Evolutionary conservation across 345 rosid genomes (phyloP).

Genomic region (Viola odorata): DNA sequence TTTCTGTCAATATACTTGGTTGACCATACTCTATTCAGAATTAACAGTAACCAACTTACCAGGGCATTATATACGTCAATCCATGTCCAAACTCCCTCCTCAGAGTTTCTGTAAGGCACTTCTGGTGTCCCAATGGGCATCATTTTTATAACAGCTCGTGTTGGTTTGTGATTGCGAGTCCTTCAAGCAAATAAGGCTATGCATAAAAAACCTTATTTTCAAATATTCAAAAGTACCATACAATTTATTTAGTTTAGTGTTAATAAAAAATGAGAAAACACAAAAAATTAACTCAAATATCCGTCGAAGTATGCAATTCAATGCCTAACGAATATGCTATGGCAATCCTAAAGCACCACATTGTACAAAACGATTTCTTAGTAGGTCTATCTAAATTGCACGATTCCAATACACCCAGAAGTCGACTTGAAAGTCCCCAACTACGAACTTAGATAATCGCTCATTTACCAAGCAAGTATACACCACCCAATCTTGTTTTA

Average conservation of each 20-base stretch:
- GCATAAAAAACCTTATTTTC: background rate
- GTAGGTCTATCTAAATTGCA: background rate
- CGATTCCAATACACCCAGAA: background rate
- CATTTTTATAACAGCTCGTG: conserved; percentile 51
- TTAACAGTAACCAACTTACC: conserved; percentile 37
- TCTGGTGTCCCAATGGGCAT: conserved; percentile 82
- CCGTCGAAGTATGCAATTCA: background rate
- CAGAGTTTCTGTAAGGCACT: conserved; percentile 64
- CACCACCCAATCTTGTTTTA: background rate
- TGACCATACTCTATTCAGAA: background rate
- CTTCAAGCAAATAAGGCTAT: conserved; percentile 28
- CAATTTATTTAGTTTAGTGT: background rate
- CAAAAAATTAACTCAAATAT: background rate
- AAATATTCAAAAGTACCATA: background rate
- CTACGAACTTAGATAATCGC: background rate
- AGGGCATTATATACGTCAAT: conserved; percentile 89
- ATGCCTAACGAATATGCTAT: background rate
- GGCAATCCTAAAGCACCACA: background rate
- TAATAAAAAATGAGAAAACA: background rate
- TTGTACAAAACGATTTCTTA: background rate
- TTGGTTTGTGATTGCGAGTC: conserved; percentile 35
- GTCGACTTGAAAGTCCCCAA: background rate
- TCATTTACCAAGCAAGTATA: background rate
- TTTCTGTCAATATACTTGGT: background rate
- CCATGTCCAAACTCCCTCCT: conserved; percentile 85